phyloP scores from a whole-genome alignment of 164 flowering plant species.

The Santalum album region DNA sequence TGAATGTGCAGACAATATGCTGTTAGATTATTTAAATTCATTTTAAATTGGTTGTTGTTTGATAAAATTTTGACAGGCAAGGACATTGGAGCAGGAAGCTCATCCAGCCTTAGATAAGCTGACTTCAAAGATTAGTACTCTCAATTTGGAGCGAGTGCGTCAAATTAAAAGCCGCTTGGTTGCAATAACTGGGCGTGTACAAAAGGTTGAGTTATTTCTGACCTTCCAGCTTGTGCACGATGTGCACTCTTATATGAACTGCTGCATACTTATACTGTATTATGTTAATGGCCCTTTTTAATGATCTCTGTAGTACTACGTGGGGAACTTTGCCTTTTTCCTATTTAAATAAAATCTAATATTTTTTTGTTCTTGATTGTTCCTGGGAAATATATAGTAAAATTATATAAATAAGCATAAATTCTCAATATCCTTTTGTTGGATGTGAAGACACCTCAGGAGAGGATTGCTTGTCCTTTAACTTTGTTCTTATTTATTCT shows the following conservation, averaged over 20 bases:
- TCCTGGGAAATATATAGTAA: no score
- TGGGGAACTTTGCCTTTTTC: no score
- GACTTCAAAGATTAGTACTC: slow-evolving; percentile 94
- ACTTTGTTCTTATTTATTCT: no score
- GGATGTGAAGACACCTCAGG: no score
- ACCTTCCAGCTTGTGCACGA: neutral
- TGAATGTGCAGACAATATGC: no score
- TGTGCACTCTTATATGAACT: neutral
- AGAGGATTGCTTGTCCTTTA: no score
- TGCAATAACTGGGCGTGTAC: slow-evolving; percentile 96
- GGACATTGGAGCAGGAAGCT: slow-evolving; percentile 90
- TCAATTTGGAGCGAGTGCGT: slow-evolving; percentile 93
- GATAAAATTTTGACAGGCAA: slow-evolving; percentile 46
- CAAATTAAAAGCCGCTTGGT: slow-evolving; percentile 96
- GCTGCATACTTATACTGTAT: neutral
- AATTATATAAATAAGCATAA: no score
- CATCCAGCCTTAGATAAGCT: slow-evolving; percentile 94
- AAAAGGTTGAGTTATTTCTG: slow-evolving; percentile 49
- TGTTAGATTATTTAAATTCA: slow-evolving; percentile 2
- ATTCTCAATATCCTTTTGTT: no score
- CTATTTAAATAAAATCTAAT: no score
- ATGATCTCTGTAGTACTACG: no score
- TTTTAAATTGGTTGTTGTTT: neutral
- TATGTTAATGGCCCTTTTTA: neutral
- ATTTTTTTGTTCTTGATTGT: no score